Percentiles rank a stretch among this genome's conserved stretches.
Conservation (phyloP, 2,329 filamentous ascomycete genomes). For the Passalora sequoiae region DNA sequence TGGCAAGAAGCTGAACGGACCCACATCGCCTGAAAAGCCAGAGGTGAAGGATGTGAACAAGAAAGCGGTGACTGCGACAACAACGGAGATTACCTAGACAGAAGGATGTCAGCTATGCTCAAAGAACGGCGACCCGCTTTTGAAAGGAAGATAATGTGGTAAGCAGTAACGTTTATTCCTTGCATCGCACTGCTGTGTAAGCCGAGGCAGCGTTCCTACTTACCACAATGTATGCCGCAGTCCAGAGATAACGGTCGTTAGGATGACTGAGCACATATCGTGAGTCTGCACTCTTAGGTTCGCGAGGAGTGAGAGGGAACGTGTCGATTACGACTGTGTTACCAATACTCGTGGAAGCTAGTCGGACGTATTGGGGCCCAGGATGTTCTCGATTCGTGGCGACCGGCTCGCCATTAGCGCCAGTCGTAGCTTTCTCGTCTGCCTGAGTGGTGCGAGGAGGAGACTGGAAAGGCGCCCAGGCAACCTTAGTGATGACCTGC, state of each 20-base stretch:
- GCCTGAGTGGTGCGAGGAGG: conserved; percentile 29
- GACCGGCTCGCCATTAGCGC: conserved; percentile 19
- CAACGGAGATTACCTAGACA: conserved; percentile 46
- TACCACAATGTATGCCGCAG: conserved; percentile 53
- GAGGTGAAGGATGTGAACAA: conserved; percentile 60
- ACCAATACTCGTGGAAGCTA: conserved; percentile 75
- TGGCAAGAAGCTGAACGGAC: conserved; percentile 54
- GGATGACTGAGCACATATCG: conserved; percentile 65
- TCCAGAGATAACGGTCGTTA: conserved; percentile 49
- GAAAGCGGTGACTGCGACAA: conserved; percentile 58
- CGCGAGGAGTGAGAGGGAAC: conserved; percentile 57
- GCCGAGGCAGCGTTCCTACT: too few relatives aligned
- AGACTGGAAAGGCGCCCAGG: conserved; percentile 44
- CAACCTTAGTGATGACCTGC: conserved; percentile 55
- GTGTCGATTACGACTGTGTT: conserved; percentile 76
- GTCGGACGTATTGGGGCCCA: conserved; percentile 59
- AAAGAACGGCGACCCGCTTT: too few relatives aligned
- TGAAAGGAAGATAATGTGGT: too few relatives aligned
- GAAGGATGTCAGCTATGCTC: conserved; percentile 14
- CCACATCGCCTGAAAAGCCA: conserved; percentile 25
- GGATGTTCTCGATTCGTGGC: conserved; percentile 22
- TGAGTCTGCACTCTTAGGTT: conserved; percentile 44
- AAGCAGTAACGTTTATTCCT: too few relatives aligned
- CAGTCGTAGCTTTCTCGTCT: conserved; percentile 22
- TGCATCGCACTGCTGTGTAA: too few relatives aligned